Percentiles rank a stretch among this genome's conserved stretches.
phyloP scores from a whole-genome alignment of 345 rosid genomes.

The Euphorbia tirucalli region DNA sequence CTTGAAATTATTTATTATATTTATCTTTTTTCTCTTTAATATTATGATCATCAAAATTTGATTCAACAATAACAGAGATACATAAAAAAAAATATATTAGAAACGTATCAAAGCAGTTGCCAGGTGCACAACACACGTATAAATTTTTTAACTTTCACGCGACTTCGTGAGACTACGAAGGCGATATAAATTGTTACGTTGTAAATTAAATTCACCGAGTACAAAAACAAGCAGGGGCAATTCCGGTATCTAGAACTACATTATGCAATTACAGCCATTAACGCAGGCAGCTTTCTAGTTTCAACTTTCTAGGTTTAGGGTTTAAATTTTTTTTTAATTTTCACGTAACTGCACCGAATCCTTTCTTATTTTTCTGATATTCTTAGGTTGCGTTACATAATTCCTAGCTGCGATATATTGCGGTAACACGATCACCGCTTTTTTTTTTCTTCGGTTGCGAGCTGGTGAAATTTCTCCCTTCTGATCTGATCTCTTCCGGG shows the following conservation, averaged over 20 bases:
- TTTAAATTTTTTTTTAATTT: conserved; percentile 11
- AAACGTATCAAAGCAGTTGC: too few relatives aligned
- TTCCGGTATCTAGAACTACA: neutral
- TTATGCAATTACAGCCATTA: too few relatives aligned
- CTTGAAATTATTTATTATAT: too few relatives aligned
- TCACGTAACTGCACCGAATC: neutral
- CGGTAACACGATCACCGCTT: neutral
- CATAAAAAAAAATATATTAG: too few relatives aligned
- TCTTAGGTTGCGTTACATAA: neutral
- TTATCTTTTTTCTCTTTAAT: too few relatives aligned
- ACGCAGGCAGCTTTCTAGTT: neutral
- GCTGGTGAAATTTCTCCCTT: conserved; percentile 7
- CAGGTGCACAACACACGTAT: too few relatives aligned
- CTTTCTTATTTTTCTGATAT: conserved; percentile 2
- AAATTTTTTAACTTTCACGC: too few relatives aligned
- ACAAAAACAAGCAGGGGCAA: neutral
- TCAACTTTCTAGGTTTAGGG: conserved; percentile 16
- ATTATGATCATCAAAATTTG: too few relatives aligned
- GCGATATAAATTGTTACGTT: too few relatives aligned
- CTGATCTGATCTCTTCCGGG: conserved; percentile 36
- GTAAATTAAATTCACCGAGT: too few relatives aligned
- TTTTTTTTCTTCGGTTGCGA: neutral
- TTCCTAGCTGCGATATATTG: neutral
- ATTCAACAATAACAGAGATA: too few relatives aligned
- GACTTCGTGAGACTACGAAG: too few relatives aligned